These are phyloP conservation scores for Mortierella claussenii DNA, from an alignment of 192 early-diverging fungal genomes.

Conservation along the genomic window DNA sequence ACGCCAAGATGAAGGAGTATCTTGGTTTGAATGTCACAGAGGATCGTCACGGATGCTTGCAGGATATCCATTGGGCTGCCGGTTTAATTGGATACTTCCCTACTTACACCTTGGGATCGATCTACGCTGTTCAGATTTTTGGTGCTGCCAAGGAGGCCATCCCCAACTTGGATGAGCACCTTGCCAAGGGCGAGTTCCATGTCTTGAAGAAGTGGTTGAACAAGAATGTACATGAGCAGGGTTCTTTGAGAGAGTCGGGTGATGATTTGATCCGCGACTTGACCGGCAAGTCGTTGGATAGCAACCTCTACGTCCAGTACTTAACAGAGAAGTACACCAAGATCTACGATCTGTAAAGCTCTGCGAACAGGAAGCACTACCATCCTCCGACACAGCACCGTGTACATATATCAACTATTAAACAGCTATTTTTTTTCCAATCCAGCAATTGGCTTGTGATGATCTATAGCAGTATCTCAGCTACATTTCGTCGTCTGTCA, in stretches of 20 bases:
- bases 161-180: conserved; percentile 39
- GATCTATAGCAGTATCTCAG: no score
- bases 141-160: conserved; percentile 24
- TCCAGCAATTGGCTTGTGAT: no score
- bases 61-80: conserved; percentile 54
- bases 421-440: no score
- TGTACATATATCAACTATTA: no score
- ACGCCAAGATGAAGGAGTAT: conserved; percentile 54
- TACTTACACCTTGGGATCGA: conserved; percentile 56
- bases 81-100: conserved; percentile 56
- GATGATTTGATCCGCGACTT: conserved; percentile 48
- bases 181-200: conserved; percentile 51
- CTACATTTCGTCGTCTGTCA: no score
- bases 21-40: conserved; percentile 42
- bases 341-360: conserved; percentile 52
- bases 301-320: conserved; percentile 35
- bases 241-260: conserved; percentile 34
- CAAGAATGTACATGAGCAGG: conserved; percentile 45
- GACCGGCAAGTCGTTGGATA: conserved; percentile 38
- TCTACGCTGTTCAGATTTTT: conserved; percentile 45
- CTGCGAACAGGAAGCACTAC: no score
- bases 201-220: conserved; percentile 55
- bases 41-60: conserved; percentile 46
- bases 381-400: no score
- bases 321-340: conserved; percentile 50